Evolutionary conservation across 495 filamentous ascomycete species (phyloP), one percentile per base, ranked within the genome.

Genomic region (Penicillium cosmopolitanum): DNA sequence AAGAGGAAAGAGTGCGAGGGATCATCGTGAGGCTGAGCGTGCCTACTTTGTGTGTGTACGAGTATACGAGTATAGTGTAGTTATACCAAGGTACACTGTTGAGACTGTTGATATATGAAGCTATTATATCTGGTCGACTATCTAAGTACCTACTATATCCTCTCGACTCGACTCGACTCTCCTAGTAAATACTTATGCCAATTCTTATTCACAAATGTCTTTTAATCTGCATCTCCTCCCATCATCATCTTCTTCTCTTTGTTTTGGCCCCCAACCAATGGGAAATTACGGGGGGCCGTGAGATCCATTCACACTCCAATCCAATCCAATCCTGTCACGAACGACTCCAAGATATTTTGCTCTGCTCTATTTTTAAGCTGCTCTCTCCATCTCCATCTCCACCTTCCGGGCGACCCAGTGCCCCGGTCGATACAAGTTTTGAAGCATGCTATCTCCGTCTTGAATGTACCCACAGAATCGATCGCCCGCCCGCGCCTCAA

Each of bases 371-470:
- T 46, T 46, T 31, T 31, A 31, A 31, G 8, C 44, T 21, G 36
- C 47, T 21, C n/a, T 51, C 34, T 50, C 19, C 51, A 53, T 51
- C 34, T 50, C 19, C 51, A 53, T 16, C n/a, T 51, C 38, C 36
- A 53, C 76, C 75, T 95, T 97, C 59, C 89, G 85, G 38, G 91
- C 94, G 44, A 96, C 75, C 95, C 95, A 98, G 53, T 86, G 81
- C 53, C 87, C 88, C 21, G 89, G 89, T 51, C 73, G 76, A 70
- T 97, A 98, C 51, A 84, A 78, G 54, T 89, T 92, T 69, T 89
- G 87, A 62, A 96, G 76, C 91, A 98, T 93, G 63, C 92, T 96
- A 52, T 85, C 74, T 19, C 79, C 73, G 68, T 97, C 90, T 65
- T 90, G 87, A 56, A 96, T 92, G 70, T 98, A 98, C 50, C 93